A percentile compares a stretch with the other conserved stretches of the same genome.
Evolutionary conservation across 2,329 filamentous ascomycete species (phyloP).

Genomic region (Xylariaceae sp.): DNA sequence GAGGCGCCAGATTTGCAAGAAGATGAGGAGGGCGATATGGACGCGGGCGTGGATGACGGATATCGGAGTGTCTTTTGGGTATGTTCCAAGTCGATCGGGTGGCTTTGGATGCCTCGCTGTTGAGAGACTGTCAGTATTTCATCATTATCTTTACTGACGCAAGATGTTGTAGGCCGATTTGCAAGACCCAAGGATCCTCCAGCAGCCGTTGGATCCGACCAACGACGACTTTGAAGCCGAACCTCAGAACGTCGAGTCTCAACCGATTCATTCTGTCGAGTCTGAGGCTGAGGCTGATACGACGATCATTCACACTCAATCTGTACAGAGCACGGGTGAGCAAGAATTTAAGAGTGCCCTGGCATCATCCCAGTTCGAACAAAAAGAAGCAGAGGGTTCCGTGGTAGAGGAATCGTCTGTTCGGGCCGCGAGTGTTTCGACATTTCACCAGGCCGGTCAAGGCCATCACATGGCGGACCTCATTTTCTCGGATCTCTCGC

Average conservation of each 20-base stretch:
- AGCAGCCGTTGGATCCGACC: constrained; percentile 32
- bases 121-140: not conserved
- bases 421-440: constrained; percentile 16
- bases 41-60: constrained; percentile 48
- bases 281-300: constrained; percentile 3
- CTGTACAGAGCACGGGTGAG: not conserved
- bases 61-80: constrained; percentile 52
- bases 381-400: not conserved
- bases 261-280: not conserved
- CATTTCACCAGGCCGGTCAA: constrained; percentile 21
- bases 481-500: constrained; percentile 25
- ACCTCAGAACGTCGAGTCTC: no score
- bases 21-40: constrained; percentile 45
- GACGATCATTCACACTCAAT: not conserved
- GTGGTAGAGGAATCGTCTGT: not conserved
- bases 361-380: not conserved
- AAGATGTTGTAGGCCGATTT: constrained; percentile 43
- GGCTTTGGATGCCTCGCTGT: not conserved
- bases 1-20: constrained; percentile 63
- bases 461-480: constrained; percentile 17
- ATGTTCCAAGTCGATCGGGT: not conserved
- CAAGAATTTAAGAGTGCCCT: not conserved
- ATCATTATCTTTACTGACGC: constrained; percentile 4
- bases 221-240: not conserved
- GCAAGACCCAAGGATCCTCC: constrained; percentile 62